Base-by-base conservation (phyloP, 1,284 basidiomycete genomes). In the Rhodotorula sp. region DNA sequence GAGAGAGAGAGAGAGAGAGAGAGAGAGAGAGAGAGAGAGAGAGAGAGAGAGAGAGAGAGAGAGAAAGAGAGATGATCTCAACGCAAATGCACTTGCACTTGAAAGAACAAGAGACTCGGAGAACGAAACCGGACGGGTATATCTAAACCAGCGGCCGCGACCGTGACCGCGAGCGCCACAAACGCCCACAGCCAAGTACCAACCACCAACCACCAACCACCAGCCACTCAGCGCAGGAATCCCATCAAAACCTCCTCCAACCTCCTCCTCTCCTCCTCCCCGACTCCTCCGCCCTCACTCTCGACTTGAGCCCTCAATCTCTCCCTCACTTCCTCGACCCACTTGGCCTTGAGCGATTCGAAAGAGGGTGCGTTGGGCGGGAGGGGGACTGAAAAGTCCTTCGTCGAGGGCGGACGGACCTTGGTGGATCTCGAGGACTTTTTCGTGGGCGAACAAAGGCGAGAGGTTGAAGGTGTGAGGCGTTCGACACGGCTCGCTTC, bases 401-500 rank as follows among this genome's bases (percentile, higher is more conserved):
- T 4, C 2, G 53, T 17, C 1, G 44, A 48, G 10, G 46, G 62
- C 8, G 30, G 58, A 4, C 24, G 7, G 15, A 44, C 19, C 49
- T 4, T n/a, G 19, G 24, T 30, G n/a, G 52, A 30, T 54, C 27
- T 29, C 24, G n/a, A 10, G 53, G 53, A 30, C 27, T 27, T 29
- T 20, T 60, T 66, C 4, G 52, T 34, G 8, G 32, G 48, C n/a
- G 63, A 52, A 9, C 3, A 29, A 15, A 13, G 8, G 52, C 34
- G 39, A 15, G 7, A 13, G 48, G n/a, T n/a, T n/a, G 46, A 30
- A 27, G 32, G 13, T 17, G 32, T 32, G 8, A 6, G 32, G n/a
- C 62, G 58, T 29, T 71, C 67, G 52, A 53, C 34, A 2, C 60
- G 63, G 11, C 51, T 59, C 4, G 70, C 70, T 55, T 72, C 70